Evolutionary conservation across 108 stramenopile genomes (phyloP).

Genomic region (Mediolabrus comicus): DNA sequence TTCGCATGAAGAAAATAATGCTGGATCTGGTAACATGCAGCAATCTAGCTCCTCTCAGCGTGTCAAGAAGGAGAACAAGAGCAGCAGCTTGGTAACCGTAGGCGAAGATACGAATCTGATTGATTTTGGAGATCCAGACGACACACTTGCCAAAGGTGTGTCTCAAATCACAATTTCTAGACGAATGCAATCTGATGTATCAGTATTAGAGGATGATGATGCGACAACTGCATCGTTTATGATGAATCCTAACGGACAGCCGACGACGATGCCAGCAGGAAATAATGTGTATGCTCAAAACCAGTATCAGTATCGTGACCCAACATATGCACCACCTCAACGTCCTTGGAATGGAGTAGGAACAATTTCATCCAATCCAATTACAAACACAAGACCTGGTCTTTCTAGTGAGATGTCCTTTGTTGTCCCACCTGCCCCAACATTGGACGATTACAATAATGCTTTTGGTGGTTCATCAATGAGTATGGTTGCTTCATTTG

Average conservation of each 20-base stretch:
- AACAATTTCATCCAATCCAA: slow-evolving; percentile 1
- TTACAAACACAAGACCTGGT: not conserved
- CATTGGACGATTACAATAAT: slow-evolving; percentile 42
- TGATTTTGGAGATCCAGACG: slow-evolving; percentile 29
- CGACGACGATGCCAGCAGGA: not conserved
- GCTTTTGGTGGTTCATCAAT: slow-evolving; percentile 36
- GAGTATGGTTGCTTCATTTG: not conserved
- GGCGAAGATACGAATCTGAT: slow-evolving; percentile 43
- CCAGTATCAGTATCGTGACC: not conserved
- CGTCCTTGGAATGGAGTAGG: slow-evolving; percentile 3
- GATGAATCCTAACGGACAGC: slow-evolving; percentile 14
- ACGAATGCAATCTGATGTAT: slow-evolving; percentile 27
- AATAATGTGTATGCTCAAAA: not conserved
- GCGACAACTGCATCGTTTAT: slow-evolving; percentile 37
- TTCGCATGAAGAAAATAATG: slow-evolving; percentile 10
- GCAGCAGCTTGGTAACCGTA: slow-evolving; percentile 16
- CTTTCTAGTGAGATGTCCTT: slow-evolving; percentile 23
- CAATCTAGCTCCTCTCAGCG: not conserved
- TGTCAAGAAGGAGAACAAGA: slow-evolving; percentile 11
- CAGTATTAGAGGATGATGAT: slow-evolving; percentile 43
- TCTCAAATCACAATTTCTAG: slow-evolving; percentile 10
- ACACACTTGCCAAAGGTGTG: not conserved
- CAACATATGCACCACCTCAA: not conserved
- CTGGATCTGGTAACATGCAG: not conserved
- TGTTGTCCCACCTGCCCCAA: slow-evolving; percentile 34